These are phyloP conservation scores for Lyophyllum atratum DNA, from an alignment of 768 basidiomycete species.

Conservation along the genomic window DNA sequence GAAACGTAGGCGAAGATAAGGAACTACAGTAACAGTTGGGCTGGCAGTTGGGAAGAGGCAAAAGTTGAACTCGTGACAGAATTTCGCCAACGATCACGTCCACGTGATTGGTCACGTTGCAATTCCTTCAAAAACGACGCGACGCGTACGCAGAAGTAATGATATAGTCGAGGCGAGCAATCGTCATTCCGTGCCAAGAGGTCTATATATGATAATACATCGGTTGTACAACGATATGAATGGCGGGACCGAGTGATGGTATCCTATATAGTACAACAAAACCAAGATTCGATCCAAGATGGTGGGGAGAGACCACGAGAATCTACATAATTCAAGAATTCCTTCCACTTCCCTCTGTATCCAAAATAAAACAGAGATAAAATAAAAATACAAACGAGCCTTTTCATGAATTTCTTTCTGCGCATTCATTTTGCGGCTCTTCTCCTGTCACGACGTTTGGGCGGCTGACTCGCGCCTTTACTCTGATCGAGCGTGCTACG, in stretches of 20 bases:
- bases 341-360: neutral
- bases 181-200: neutral
- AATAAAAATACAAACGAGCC: constrained; percentile 9
- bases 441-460: constrained; percentile 12
- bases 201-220: neutral
- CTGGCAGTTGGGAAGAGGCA: too few species aligned
- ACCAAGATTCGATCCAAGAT: neutral
- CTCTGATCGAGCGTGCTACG: neutral
- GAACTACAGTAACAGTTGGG: too few species aligned
- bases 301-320: neutral
- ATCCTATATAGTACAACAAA: constrained; percentile 10
- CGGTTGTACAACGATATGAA: neutral
- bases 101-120: constrained; percentile 24
- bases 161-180: neutral
- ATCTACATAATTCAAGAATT: constrained; percentile 7
- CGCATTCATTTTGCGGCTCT: constrained; percentile 8
- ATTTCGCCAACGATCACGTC: constrained; percentile 22
- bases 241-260: neutral
- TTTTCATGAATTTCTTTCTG: neutral
- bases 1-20: too few species aligned
- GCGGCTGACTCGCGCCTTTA: constrained; percentile 4
- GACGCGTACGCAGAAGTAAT: constrained; percentile 7
- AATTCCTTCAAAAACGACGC: neutral
- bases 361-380: constrained; percentile 5
- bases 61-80: neutral